Evolutionary conservation across 345 rosid species (phyloP).

Genomic region (Gossypium australe): DNA sequence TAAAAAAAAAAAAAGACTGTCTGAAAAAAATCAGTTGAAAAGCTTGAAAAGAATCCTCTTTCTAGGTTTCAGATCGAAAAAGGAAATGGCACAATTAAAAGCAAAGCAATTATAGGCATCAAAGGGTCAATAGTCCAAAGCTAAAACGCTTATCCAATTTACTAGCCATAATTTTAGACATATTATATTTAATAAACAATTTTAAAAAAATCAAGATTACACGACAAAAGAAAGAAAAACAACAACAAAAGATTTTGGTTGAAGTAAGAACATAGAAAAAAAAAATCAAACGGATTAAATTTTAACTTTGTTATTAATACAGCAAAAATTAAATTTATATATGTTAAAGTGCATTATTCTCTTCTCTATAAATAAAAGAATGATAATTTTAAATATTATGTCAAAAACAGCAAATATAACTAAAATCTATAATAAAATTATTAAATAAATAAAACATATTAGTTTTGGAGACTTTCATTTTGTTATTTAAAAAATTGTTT

Average conservation of each 20-base stretch:
- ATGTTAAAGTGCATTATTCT: fast-evolving
- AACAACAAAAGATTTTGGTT: not conserved
- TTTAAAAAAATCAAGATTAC: not conserved
- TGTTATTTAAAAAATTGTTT: too few species aligned
- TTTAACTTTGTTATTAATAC: too few species aligned
- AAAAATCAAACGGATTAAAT: not conserved
- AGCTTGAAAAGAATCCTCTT: not conserved
- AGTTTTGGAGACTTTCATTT: too few species aligned
- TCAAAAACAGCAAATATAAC: too few species aligned
- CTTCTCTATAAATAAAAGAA: fast-evolving
- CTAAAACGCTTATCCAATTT: not conserved
- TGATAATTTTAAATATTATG: fast-evolving
- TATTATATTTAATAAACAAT: not conserved
- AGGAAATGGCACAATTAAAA: not conserved
- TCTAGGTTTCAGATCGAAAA: not conserved
- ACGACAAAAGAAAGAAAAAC: not conserved
- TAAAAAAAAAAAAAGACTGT: not conserved
- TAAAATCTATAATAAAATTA: too few species aligned
- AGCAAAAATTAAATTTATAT: fast-evolving
- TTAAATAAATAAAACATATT: too few species aligned
- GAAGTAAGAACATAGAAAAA: not conserved
- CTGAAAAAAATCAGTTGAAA: not conserved
- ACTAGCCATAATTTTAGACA: not conserved
- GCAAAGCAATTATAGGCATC: not conserved
- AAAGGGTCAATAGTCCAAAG: not conserved